Evolutionary conservation across 1,139 yeast species (phyloP), one percentile per base, ranked within the genome.

Genomic region (Pichia sp.): DNA sequence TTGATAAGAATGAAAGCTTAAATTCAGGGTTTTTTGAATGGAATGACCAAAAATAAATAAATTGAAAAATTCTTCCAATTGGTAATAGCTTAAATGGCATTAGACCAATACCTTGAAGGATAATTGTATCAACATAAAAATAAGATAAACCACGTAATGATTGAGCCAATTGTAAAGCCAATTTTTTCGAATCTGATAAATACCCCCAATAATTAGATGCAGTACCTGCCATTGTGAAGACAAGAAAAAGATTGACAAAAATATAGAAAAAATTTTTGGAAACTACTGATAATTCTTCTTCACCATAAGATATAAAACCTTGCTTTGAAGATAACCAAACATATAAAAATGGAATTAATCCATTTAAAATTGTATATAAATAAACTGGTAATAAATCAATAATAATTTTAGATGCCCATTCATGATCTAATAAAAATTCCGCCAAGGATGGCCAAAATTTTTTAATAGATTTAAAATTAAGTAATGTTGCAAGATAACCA

Each of bases 181-280:
- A 76, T 57, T 81, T 80, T 4, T 87, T 81, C 0, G 92, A 83
- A 56, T 85, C 92, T 58, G 86, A 80, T 41, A 85, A 71, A 56
- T 82, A 82, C n/a, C 86, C 85, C 78, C 85, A 78, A 57, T 79
- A 81, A 62, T 81, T 83, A 49, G 86, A 79, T 11, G 86, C 85
- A 0, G 94, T 84, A 57, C 94, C 94, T 1, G 89, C 86, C 61
- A 85, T 75, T 4, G 90, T 83, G 66, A 85, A 85, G 27, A 85
- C 89, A 60, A 85, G 71, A 60, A 85, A 85, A 70, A 85, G 74
- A 61, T 84, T 84, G 56, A 85, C 86, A 65, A 85, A 85, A 34
- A 84, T 81, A 65, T 83, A 85, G 58, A 85, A 85, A 64, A 84
- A 85, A 64, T 85, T 85, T 61, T 85, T 85, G 48, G 86, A 81